These are phyloP conservation scores for Malus hybrid DNA, from an alignment of 331 rosid species.

Conservation along the genomic window DNA sequence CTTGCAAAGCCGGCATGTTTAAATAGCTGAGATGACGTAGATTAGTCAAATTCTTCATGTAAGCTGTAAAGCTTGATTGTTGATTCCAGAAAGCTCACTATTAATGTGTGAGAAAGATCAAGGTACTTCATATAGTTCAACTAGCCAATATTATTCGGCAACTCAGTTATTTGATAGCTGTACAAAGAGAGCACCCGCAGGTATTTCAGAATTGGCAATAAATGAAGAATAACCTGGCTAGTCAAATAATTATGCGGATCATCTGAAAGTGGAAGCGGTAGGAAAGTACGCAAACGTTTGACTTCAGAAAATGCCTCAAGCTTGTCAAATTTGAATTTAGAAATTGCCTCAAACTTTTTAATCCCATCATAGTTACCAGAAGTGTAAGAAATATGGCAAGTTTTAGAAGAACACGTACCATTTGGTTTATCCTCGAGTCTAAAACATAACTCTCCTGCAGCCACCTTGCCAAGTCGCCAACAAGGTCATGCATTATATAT, in stretches of 20 bases:
- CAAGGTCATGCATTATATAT: conserved; percentile 3
- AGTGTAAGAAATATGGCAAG: neutral
- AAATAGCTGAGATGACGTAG: neutral
- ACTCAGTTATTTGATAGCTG: neutral
- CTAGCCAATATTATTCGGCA: neutral
- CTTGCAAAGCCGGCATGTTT: neutral
- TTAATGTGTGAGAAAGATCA: neutral
- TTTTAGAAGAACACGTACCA: neutral
- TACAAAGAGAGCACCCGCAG: neutral
- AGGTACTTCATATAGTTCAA: neutral
- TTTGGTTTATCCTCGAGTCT: neutral
- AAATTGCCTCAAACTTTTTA: neutral
- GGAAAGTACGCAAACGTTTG: neutral
- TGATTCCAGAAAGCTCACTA: neutral
- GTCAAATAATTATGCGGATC: neutral
- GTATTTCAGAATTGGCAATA: neutral
- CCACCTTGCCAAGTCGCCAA: neutral
- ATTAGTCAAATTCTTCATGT: neutral
- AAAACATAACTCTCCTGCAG: neutral
- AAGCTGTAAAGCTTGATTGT: neutral
- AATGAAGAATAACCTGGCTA: neutral
- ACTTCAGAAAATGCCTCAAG: neutral
- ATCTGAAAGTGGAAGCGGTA: neutral
- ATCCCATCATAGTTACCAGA: neutral
- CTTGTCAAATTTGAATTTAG: neutral